These are phyloP conservation scores for Botryotinia convoluta DNA, from an alignment of 2,329 filamentous ascomycete species.

Conservation along the genomic window DNA sequence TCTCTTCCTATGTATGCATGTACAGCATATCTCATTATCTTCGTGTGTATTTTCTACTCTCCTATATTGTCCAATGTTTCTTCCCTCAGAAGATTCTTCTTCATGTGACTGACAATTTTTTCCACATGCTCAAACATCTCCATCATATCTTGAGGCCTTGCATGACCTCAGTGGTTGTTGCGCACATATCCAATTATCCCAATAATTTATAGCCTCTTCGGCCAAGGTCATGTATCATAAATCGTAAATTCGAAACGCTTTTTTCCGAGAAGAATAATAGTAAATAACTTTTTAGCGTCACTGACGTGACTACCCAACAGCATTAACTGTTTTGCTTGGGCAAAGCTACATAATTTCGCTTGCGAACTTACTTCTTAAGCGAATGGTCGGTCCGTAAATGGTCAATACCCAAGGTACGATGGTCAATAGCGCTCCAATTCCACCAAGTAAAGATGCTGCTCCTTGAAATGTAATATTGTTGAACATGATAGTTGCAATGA, in stretches of 20 bases:
- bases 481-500: slow-evolving; percentile 74
- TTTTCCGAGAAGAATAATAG: background rate
- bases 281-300: background rate
- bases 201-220: background rate
- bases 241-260: background rate
- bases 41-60: background rate
- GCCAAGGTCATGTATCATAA: background rate
- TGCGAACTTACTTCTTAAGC: slow-evolving; percentile 74
- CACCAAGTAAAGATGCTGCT: slow-evolving; percentile 74
- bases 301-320: background rate
- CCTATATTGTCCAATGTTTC: background rate
- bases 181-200: background rate
- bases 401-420: slow-evolving; percentile 85
- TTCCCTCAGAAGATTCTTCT: background rate
- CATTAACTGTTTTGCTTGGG: background rate
- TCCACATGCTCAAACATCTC: background rate
- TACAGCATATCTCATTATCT: background rate
- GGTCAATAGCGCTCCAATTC: slow-evolving; percentile 62
- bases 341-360: slow-evolving; percentile 26
- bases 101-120: background rate
- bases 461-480: slow-evolving; percentile 65
- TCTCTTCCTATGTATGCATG: background rate
- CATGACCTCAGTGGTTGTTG: background rate
- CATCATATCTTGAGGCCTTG: no score
- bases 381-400: slow-evolving; percentile 73